These are phyloP conservation scores for Fomitopsis serialis DNA, from an alignment of 768 basidiomycete species.

Conservation along the genomic window DNA sequence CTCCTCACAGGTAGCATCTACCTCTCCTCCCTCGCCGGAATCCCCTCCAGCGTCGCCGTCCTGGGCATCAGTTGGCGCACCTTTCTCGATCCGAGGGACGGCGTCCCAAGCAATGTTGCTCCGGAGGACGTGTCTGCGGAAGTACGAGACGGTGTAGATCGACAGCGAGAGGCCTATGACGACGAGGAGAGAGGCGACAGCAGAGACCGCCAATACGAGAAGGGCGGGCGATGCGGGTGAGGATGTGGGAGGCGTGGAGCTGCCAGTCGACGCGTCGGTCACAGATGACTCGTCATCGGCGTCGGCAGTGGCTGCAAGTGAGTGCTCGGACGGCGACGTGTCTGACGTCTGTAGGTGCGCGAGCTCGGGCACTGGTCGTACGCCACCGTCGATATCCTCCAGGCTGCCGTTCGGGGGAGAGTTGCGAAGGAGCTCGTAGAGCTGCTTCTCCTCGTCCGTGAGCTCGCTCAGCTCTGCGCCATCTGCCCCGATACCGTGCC, in stretches of 20 bases:
- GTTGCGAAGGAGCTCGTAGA: conserved; percentile 19
- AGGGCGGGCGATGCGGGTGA: conserved; percentile 3
- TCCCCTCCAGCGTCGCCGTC: too few species aligned
- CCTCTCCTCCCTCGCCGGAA: conserved; percentile 7
- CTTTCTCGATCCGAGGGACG: conserved; percentile 17
- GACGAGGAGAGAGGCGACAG: conserved; percentile 14
- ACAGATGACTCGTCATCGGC: too few species aligned
- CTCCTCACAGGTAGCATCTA: not conserved
- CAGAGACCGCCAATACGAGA: conserved; percentile 16
- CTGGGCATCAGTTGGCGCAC: too few species aligned
- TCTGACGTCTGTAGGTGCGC: too few species aligned
- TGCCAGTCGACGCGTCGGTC: too few species aligned
- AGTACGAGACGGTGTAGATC: conserved; percentile 16
- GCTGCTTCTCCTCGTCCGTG: conserved; percentile 22
- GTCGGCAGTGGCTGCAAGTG: too few species aligned
- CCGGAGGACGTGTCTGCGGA: not conserved
- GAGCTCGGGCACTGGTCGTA: not conserved
- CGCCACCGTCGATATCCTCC: conserved; percentile 17
- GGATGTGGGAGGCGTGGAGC: too few species aligned
- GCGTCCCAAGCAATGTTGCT: conserved; percentile 15
- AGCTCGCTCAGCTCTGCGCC: conserved; percentile 10
- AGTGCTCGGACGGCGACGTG: too few species aligned
- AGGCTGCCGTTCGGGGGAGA: conserved; percentile 12
- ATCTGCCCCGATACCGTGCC: not conserved
- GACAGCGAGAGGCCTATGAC: conserved; percentile 18